Evolutionary conservation across 768 basidiomycete species (phyloP).

Genomic region (Chlorophyllum brunneum): DNA sequence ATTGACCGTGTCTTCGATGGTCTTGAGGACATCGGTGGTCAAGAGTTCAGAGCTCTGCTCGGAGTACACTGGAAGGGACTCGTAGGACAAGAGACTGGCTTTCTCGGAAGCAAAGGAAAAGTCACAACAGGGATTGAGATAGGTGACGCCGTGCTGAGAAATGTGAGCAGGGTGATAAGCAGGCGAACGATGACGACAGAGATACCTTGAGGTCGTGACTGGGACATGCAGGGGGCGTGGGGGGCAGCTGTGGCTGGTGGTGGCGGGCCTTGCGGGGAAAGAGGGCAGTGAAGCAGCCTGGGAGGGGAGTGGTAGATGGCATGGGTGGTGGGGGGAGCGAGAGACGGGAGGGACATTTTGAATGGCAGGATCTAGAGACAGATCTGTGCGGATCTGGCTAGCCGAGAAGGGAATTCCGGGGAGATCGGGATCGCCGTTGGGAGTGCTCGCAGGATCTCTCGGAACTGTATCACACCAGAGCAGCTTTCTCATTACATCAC

Average conservation of each 20-base stretch:
- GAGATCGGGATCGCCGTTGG: slow-evolving; percentile 16
- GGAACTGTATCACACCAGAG: not conserved
- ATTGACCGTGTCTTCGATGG: slow-evolving; percentile 54
- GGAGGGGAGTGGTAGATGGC: slow-evolving; percentile 18
- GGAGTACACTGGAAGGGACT: slow-evolving; percentile 40
- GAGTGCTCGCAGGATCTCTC: slow-evolving; percentile 4
- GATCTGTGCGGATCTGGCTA: slow-evolving; percentile 7
- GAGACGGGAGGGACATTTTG: slow-evolving; percentile 16
- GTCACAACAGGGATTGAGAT: slow-evolving; percentile 40
- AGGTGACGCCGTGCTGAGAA: slow-evolving; percentile 19
- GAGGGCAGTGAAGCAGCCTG: slow-evolving; percentile 34
- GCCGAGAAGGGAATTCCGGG: slow-evolving; percentile 14
- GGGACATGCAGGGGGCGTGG: not conserved
- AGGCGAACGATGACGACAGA: slow-evolving; percentile 1
- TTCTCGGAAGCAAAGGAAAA: slow-evolving; percentile 30
- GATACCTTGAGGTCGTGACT: not conserved
- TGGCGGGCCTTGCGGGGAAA: slow-evolving; percentile 20
- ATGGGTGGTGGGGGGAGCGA: slow-evolving; percentile 16
- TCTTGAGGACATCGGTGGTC: slow-evolving; percentile 38
- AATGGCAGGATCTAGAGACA: slow-evolving; percentile 17
- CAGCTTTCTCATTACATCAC: slow-evolving; percentile 4
- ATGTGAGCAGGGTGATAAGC: not conserved
- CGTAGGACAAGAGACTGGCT: slow-evolving; percentile 25
- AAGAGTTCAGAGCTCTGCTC: slow-evolving; percentile 17
- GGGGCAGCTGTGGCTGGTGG: slow-evolving; percentile 11